These are phyloP conservation scores for Neltuma alba DNA, from an alignment of 306 rosid species.

Conservation along the genomic window DNA sequence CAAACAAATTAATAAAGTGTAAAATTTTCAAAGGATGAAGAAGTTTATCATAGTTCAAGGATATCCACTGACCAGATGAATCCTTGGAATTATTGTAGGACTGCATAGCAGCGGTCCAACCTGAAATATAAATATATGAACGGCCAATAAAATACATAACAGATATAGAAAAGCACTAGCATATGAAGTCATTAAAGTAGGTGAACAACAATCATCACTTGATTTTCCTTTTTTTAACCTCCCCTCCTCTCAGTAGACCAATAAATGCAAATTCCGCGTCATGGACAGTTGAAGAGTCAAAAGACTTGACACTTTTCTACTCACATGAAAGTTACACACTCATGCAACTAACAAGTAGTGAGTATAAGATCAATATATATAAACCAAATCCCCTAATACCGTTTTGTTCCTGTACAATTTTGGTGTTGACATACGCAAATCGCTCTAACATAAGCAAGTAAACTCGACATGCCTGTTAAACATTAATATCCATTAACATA, in stretches of 20 bases:
- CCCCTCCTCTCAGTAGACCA: slow-evolving; percentile 10
- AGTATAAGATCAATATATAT: neutral
- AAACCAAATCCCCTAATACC: neutral
- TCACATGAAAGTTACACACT: slow-evolving; percentile 13
- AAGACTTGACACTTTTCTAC: slow-evolving; percentile 18
- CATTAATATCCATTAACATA: neutral
- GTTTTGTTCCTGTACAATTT: neutral
- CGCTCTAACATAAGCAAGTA: neutral
- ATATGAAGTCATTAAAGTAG: slow-evolving; percentile 15
- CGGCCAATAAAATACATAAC: slow-evolving; percentile 16
- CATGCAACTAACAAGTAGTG: slow-evolving; percentile 14
- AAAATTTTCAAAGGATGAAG: slow-evolving; percentile 22
- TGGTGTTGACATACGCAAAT: neutral
- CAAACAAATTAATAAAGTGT: neutral
- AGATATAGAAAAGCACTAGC: slow-evolving; percentile 25
- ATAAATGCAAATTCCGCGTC: slow-evolving; percentile 7
- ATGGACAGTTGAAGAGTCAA: slow-evolving; percentile 24
- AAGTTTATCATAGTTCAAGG: slow-evolving; percentile 30
- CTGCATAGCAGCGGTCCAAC: slow-evolving; percentile 70
- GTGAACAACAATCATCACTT: neutral
- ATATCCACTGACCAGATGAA: slow-evolving; percentile 60
- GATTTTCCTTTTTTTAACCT: slow-evolving; percentile 20
- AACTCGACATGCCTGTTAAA: slow-evolving; percentile 1
- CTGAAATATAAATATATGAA: slow-evolving; percentile 42
- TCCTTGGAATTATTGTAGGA: slow-evolving; percentile 52